A percentile compares a stretch with the other conserved stretches of the same genome.
Conservation (phyloP, 805 yeast genomes). For the Candida railenensis region DNA sequence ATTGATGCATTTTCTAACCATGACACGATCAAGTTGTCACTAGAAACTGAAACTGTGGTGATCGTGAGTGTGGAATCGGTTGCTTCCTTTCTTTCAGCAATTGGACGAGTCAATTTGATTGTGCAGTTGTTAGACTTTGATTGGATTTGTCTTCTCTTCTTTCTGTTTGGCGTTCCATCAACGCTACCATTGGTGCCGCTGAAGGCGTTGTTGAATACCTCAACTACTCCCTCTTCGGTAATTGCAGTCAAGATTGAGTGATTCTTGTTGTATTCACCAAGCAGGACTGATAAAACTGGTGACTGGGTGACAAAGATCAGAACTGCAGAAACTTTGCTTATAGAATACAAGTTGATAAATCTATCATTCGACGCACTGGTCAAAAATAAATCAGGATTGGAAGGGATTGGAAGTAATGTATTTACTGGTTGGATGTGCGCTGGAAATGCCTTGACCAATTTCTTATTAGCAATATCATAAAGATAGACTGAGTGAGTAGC, state of each 20-base stretch:
- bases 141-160: conserved; percentile 46
- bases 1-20: conserved; percentile 65
- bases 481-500: conserved; percentile 69
- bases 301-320: conserved; percentile 70
- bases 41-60: conserved; percentile 27
- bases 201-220: conserved; percentile 54
- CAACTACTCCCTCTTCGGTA: conserved; percentile 75
- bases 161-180: conserved; percentile 26
- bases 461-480: conserved; percentile 38
- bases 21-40: conserved; percentile 41
- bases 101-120: conserved; percentile 50
- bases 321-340: conserved; percentile 42
- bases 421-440: conserved; percentile 75
- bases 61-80: conserved; percentile 27
- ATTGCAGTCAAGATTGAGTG: conserved; percentile 48
- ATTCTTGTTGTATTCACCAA: conserved; percentile 25
- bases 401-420: conserved; percentile 39
- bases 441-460: conserved; percentile 55
- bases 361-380: conserved; percentile 81
- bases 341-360: conserved; percentile 68
- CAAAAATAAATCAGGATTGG: conserved; percentile 47
- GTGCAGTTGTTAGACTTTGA: conserved; percentile 52
- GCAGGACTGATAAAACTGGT: conserved; percentile 48
- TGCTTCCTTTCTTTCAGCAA: conserved; percentile 30
- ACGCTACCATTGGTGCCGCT: conserved; percentile 13